These are phyloP conservation scores for Craterostigma plantagineum DNA, from an alignment of 257 asterid genomes.

Conservation along the genomic window DNA sequence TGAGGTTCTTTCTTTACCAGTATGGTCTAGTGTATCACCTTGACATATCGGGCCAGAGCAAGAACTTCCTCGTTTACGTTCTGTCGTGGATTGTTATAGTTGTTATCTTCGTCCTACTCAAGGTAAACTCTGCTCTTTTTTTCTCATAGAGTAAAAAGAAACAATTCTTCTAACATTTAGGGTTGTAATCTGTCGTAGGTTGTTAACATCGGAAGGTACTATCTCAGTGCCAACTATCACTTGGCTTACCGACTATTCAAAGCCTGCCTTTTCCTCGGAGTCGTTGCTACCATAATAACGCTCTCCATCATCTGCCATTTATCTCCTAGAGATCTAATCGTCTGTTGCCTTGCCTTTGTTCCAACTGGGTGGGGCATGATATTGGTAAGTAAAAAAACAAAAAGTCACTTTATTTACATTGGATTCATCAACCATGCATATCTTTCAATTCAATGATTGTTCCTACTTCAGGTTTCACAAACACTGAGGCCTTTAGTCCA, in stretches of 20 bases:
- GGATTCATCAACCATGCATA: background rate
- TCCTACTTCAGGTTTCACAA: slow-evolving; percentile 45
- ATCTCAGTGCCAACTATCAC: slow-evolving; percentile 59
- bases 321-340: slow-evolving; percentile 45
- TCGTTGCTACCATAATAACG: slow-evolving; percentile 53
- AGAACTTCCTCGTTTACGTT: slow-evolving; percentile 62
- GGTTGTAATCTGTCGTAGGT: slow-evolving; percentile 19
- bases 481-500: slow-evolving; percentile 57
- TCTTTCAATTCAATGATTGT: background rate
- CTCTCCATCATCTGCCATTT: slow-evolving; percentile 58
- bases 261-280: slow-evolving; percentile 49
- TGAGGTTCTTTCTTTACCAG: slow-evolving; percentile 79
- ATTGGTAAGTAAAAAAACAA: slow-evolving; percentile 37
- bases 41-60: slow-evolving; percentile 58
- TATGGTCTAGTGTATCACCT: slow-evolving; percentile 94
- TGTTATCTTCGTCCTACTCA: slow-evolving; percentile 55
- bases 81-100: slow-evolving; percentile 83
- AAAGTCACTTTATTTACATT: background rate
- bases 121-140: too few species aligned
- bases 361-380: slow-evolving; percentile 99
- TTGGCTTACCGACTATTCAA: slow-evolving; percentile 61
- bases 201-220: slow-evolving; percentile 46
- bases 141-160: too few species aligned
- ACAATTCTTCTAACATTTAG: too few species aligned
- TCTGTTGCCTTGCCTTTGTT: slow-evolving; percentile 77